A percentile compares a stretch with the other conserved stretches of the same genome.
Evolutionary conservation across 2,329 filamentous ascomycete genomes (phyloP).

Genomic region (Fusarium sterilihyphosum): DNA sequence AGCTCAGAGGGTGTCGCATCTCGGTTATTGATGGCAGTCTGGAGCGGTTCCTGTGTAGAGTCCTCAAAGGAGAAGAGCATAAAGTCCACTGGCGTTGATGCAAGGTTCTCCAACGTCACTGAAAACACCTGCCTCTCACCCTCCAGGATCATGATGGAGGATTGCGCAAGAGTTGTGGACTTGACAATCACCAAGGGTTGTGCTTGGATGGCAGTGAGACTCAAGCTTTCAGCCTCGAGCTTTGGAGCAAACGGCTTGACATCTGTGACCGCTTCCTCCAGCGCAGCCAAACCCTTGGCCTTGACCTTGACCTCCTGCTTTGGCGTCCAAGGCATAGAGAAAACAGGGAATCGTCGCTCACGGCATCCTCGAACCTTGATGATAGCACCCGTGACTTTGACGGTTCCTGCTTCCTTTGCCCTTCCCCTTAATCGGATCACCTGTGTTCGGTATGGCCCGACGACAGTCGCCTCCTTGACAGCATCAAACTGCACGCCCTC

Average conservation of each 20-base stretch:
- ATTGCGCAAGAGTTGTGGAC: slow-evolving; percentile 81
- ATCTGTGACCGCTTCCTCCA: slow-evolving; percentile 57
- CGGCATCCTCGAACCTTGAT: slow-evolving; percentile 85
- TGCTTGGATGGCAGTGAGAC: slow-evolving; percentile 78
- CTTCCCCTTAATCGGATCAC: slow-evolving; percentile 76
- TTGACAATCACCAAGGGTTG: slow-evolving; percentile 83
- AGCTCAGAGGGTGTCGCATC: slow-evolving; percentile 82
- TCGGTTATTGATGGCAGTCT: slow-evolving; percentile 77
- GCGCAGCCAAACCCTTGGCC: slow-evolving; percentile 71
- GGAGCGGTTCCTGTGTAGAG: slow-evolving; percentile 81
- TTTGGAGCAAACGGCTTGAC: slow-evolving; percentile 52
- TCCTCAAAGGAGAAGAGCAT: slow-evolving; percentile 90
- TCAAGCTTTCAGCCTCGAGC: slow-evolving; percentile 62
- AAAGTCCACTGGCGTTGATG: slow-evolving; percentile 81
- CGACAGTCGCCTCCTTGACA: slow-evolving; percentile 68
- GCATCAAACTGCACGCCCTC: slow-evolving; percentile 79
- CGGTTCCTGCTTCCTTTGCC: slow-evolving; percentile 71
- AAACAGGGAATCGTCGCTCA: slow-evolving; percentile 85
- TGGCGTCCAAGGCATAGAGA: slow-evolving; percentile 78
- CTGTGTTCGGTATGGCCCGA: slow-evolving; percentile 87
- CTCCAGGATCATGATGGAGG: slow-evolving; percentile 90
- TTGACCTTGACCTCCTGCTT: slow-evolving; percentile 79
- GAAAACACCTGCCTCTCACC: slow-evolving; percentile 83
- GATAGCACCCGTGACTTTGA: slow-evolving; percentile 80
- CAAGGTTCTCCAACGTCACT: slow-evolving; percentile 83